Evolutionary conservation across 441 rosid genomes (phyloP), one percentile per base, ranked within the genome.

Genomic region (Isatis lusitanica): DNA sequence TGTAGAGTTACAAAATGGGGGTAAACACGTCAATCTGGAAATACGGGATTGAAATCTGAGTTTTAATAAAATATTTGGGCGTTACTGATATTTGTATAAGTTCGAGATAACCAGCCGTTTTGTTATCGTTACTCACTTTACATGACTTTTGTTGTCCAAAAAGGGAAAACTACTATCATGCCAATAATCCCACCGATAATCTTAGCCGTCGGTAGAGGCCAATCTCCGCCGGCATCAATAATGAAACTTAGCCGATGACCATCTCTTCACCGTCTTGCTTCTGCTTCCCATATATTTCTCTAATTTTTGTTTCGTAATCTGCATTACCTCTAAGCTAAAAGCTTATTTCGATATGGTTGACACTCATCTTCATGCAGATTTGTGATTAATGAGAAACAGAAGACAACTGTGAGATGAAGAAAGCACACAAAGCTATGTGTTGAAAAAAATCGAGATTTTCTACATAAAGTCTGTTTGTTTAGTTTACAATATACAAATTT

Each of bases 341-440:
- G 24, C 24, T 21, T 21, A 21, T 21, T 21, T 21, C 24, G 24
- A 21, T 21, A 21, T 21, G 24, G 24, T 21, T 1, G 24, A 21
- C 24, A 21, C 24, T 21, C 24, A 21, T 21, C 24, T 21, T 21
- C 24, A 21, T 21, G n/a, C n/a, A n/a, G 24, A 1, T 21, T 21
- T 21, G 24, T 21, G 24, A 21, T 21, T 21, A 21, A 21, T 21
- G 24, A 21, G 24, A 21, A 18, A 4, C 53, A 17, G 21, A 48
- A 48, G 18, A 48, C 95, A 2, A 88, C 95, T 57, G 98, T 98
- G 55, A 85, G 98, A 81, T 95, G 46, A 12, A 16, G 28, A 26
- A 16, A 70, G 9, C 11, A 53, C 64, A 43, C 48, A 64, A 26
- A 71, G 51, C 3, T 26, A 3, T 10, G 15, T 35, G 48, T 43